Conservation (phyloP, 306 rosid genomes). For the Dryas octopetala region DNA sequence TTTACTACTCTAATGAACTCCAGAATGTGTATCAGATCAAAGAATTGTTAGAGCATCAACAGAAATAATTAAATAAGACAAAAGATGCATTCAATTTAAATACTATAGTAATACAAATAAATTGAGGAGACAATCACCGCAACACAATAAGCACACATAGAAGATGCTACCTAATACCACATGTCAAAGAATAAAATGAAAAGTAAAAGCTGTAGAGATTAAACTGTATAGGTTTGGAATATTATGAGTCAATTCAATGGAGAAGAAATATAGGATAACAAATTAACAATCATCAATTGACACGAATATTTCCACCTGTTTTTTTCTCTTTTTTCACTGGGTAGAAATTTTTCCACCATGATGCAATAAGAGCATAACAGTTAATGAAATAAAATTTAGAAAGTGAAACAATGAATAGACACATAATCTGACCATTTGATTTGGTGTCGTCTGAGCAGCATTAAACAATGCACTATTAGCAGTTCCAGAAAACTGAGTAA, state of each 20-base stretch:
- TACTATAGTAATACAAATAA: no score
- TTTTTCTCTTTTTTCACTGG: neutral
- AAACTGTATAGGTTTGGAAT: neutral
- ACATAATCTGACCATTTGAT: slow-evolving; percentile 69
- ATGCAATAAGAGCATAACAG: neutral
- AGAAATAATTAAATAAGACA: neutral
- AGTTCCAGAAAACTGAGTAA: slow-evolving; percentile 73
- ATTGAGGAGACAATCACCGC: no score
- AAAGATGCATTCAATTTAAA: no score
- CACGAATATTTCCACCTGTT: neutral
- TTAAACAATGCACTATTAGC: slow-evolving; percentile 81
- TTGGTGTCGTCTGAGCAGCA: slow-evolving; percentile 85
- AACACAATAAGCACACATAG: no score
- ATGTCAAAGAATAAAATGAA: neutral
- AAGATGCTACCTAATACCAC: no score
- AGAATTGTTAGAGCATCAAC: neutral
- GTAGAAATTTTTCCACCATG: neutral
- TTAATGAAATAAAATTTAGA: neutral
- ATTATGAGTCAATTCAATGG: no score
- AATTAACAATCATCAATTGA: neutral
- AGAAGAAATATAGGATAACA: neutral
- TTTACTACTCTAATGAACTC: neutral
- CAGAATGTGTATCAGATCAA: neutral
- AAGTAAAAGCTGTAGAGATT: neutral
- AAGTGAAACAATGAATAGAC: slow-evolving; percentile 5